Evolutionary conservation across 2,329 filamentous ascomycete species (phyloP).

Genomic region (Ilyonectria destructans): DNA sequence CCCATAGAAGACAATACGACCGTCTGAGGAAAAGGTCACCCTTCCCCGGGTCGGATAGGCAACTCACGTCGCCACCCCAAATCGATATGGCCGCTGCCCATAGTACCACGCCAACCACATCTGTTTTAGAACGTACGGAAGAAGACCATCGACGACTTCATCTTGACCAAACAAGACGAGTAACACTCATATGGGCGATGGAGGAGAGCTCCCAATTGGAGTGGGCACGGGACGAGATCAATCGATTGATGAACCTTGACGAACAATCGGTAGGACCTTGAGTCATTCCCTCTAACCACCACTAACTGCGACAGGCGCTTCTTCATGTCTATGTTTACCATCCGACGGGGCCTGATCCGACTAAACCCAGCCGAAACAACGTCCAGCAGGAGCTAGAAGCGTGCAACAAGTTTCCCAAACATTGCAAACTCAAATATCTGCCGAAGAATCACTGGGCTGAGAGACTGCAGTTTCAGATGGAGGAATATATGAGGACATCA

Average conservation of each 20-base stretch:
- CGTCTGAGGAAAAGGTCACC: background rate
- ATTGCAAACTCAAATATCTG: background rate
- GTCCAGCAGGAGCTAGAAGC: background rate
- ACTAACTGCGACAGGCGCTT: background rate
- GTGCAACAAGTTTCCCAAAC: background rate
- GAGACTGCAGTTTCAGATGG: background rate
- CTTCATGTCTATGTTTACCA: background rate
- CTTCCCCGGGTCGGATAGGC: background rate
- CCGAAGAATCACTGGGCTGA: conserved; percentile 1
- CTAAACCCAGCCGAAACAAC: background rate
- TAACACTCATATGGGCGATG: background rate
- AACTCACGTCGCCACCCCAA: background rate
- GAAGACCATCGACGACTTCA: background rate
- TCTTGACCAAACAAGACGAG: background rate
- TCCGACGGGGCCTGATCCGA: background rate
- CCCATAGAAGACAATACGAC: background rate
- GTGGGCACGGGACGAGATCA: background rate
- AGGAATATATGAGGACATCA: background rate
- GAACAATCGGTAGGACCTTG: background rate
- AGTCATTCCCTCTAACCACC: background rate
- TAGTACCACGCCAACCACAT: background rate
- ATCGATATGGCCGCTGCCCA: background rate
- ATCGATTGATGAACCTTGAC: conserved; percentile 1
- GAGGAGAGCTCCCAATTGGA: conserved; percentile 1
- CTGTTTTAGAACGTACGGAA: background rate